Evolutionary conservation across 805 yeast genomes (phyloP).

Genomic region (Kluyveromyces nonfermentans): DNA sequence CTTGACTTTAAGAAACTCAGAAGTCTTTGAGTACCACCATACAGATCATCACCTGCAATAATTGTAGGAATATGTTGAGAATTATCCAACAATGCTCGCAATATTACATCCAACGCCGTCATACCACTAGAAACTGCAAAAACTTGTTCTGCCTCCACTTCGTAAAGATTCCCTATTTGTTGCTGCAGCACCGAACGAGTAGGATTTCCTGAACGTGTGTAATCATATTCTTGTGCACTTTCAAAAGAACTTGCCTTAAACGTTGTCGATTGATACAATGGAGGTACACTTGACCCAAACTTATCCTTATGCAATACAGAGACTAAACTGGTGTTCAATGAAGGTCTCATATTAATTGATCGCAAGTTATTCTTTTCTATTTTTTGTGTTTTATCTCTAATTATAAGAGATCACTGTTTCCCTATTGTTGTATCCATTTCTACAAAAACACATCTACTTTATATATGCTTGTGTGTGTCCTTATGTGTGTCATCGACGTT

Average conservation of each 20-base stretch:
- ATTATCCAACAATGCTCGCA: conserved; percentile 42
- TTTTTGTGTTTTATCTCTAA: too few species aligned
- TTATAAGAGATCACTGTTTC: too few species aligned
- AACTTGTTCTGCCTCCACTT: conserved; percentile 64
- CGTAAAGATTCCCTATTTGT: conserved; percentile 56
- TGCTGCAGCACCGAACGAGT: conserved; percentile 74
- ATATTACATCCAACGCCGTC: conserved; percentile 84
- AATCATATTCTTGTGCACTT: conserved; percentile 49
- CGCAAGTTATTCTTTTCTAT: not conserved
- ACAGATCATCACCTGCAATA: conserved; percentile 88
- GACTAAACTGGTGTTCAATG: conserved; percentile 8
- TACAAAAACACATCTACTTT: not conserved
- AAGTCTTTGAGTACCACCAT: conserved; percentile 88
- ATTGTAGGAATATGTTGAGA: conserved; percentile 51
- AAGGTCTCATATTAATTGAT: conserved; percentile 3
- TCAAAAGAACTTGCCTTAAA: conserved; percentile 64
- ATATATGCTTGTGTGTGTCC: not conserved
- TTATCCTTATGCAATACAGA: conserved; percentile 42
- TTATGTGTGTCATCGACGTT: too few species aligned
- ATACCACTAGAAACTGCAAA: conserved; percentile 86
- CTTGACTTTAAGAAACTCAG: conserved; percentile 59
- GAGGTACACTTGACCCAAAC: conserved; percentile 73
- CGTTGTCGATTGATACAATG: conserved; percentile 90
- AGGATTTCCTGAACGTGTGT: conserved; percentile 91
- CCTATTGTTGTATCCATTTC: too few species aligned